Evolutionary conservation across 2,329 filamentous ascomycete species (phyloP), one percentile per base, ranked within the genome.

Genomic region (Dactylellina haptotyla): DNA sequence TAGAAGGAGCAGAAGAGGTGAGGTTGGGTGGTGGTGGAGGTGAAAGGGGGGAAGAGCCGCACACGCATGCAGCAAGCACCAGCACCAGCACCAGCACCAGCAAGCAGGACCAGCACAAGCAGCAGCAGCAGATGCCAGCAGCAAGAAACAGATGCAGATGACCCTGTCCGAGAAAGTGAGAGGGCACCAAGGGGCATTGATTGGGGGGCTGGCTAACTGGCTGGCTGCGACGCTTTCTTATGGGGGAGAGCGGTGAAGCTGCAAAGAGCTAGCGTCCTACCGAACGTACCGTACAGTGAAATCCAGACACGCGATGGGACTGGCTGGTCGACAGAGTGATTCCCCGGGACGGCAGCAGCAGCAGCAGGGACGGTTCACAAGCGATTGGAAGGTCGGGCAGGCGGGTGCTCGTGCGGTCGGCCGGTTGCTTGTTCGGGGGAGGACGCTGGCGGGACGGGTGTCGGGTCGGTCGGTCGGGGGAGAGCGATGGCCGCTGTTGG

Each of bases 151-250:
- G 25, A 34, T 69, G 64, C 64, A 69, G 54, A 39, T 69, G 64
- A 61, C 64, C 64, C 46, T 61, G 54, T 48, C 46, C 37, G 30
- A 28, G 39, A 59, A 41, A 25, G 51, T 50, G 53, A 28, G 53
- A 51, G 63, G 41, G 28, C n/a, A 41, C 56, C 59, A 72, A 72
- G 59, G 59, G 59, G 59, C 14, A 58, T 57, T 59, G 46, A 69
- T 61, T 61, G 53, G 53, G 59, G 43, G 59, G 41, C 53, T 48
- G 56, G 45, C 45, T 53, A 41, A 54, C 64, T 28, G 51, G 51
- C 63, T 32, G 61, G 50, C 48, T 71, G 66, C 53, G 59, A 71
- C 48, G 48, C 30, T 46, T 23, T 45, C 20, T 58, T 16, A 39
- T 46, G 41, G 45, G 48, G 57, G 8, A 50, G 46, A 25, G 26